Base-by-base conservation (phyloP, 164 flowering plant genomes). In the Saururus chinensis region DNA sequence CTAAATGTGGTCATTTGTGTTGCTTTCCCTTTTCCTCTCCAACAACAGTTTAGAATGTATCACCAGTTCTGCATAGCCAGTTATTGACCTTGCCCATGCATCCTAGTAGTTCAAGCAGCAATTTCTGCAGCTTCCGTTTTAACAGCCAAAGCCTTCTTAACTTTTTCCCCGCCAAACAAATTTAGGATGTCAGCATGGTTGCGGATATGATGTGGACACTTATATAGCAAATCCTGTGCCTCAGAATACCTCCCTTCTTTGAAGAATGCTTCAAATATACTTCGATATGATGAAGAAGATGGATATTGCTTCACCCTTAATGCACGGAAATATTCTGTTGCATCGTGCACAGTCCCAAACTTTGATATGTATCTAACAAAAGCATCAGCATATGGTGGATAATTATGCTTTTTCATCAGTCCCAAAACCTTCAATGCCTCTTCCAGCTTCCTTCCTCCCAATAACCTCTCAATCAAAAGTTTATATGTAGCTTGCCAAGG, bases 401-500 rank as follows among this genome's bases (percentile, higher is more conserved):
- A 77, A 25, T 80, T 77, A 40, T 85, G 87, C 58, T 71, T 72
- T 76, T 82, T 91, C 99, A 91, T 91, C 53, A 80, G 56, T 12
- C 62, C 68, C 48, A 95, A 86, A 73, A 95, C 86, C 25, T 79
- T 65, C 58, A 84, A 11, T 11, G 96, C 90, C 68, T 93, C 99
- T 61, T 95, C 92, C 13, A 88, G 74, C 71, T 76, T 85, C 62
- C 82, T 75, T 51, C 64, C 80, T 19, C 66, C 77, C 40, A 90
- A 56, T 61, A 93, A 80, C 66, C 73, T 78, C 57, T 87, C 70
- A 61, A 87, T 88, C 75, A 93, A 55, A 51, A 37, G 60, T 68
- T 88, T 91, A 66, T 72, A 88, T 13, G 95, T 95, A 35, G 87
- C 80, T 75, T 89, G 96, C 97, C 96, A 87, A 9, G 99, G 99